Percentiles rank a stretch among this genome's conserved stretches.
These are phyloP conservation scores for Apiotrichum siamense DNA, from an alignment of 1,284 basidiomycete genomes.

Conservation along the genomic window DNA sequence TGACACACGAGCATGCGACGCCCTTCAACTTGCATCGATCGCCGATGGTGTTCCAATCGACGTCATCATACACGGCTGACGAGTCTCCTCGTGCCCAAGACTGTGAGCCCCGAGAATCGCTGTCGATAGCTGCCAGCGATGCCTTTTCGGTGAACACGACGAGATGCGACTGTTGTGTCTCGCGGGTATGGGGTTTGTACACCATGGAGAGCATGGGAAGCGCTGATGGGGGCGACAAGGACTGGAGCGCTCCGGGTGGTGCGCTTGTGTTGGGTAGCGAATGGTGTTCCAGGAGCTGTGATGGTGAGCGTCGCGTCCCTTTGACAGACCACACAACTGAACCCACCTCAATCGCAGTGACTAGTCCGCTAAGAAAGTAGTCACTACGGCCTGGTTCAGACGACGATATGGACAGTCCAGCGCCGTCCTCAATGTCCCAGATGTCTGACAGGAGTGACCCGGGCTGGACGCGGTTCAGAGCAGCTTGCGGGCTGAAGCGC, in stretches of 20 bases:
- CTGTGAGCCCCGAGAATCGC: conserved; percentile 7
- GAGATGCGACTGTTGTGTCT: conserved; percentile 12
- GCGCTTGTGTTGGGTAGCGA: conserved; percentile 7
- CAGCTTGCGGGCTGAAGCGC: conserved; percentile 16
- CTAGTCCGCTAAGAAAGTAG: conserved; percentile 17
- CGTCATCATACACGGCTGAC: conserved; percentile 14
- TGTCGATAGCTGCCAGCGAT: conserved; percentile 11
- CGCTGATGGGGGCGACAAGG: conserved; percentile 11
- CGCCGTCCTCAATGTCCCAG: conserved; percentile 20
- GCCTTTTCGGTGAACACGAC: conserved; percentile 18
- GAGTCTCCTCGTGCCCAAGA: conserved; percentile 14
- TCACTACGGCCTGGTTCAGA: conserved; percentile 17
- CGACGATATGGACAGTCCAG: conserved; percentile 14
- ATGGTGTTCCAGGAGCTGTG: conserved; percentile 16
- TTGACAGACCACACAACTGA: not conserved
- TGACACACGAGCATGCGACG: conserved; percentile 17
- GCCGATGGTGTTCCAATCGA: conserved; percentile 19
- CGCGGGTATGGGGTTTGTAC: conserved; percentile 3
- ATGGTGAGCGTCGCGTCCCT: conserved; percentile 2
- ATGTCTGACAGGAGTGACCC: conserved; percentile 14
- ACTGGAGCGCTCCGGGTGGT: conserved; percentile 9
- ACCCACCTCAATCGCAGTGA: conserved; percentile 22
- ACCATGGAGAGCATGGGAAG: conserved; percentile 18
- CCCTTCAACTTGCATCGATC: conserved; percentile 16
- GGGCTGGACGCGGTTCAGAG: conserved; percentile 1